These are phyloP conservation scores for Colletotrichum caudatum DNA, from an alignment of 2,329 filamentous ascomycete genomes.

Conservation along the genomic window DNA sequence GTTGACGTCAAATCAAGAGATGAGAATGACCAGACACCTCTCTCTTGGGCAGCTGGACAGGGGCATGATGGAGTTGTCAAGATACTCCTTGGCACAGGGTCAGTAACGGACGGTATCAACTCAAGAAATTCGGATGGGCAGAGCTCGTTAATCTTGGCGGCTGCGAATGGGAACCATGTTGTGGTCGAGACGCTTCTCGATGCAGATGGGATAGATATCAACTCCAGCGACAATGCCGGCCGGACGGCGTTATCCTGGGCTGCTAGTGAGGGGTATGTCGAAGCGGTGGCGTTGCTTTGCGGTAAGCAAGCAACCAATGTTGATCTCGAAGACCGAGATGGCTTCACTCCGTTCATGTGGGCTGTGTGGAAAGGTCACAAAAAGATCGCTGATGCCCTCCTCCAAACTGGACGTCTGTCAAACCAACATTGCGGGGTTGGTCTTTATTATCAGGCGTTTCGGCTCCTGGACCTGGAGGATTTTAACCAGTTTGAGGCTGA, in stretches of 20 bases:
- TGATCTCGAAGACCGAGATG: not conserved
- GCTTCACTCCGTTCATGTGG: not conserved
- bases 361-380: not conserved
- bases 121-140: too few relatives aligned
- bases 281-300: not conserved
- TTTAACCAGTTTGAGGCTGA: not conserved
- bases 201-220: not conserved
- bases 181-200: not conserved
- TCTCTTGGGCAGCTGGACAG: too few relatives aligned
- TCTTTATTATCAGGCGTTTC: not conserved
- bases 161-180: too few relatives aligned
- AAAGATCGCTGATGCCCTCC: not conserved
- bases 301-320: not conserved
- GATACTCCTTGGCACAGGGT: too few relatives aligned
- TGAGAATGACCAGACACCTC: not conserved
- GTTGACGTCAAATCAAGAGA: too few relatives aligned
- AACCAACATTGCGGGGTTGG: not conserved
- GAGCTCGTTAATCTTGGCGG: too few relatives aligned
- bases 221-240: not conserved
- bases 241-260: not conserved
- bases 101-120: rapidly evolving
- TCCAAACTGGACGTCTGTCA: not conserved
- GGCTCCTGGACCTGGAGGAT: not conserved
- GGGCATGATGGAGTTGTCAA: too few relatives aligned
- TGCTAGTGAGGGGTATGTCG: not conserved